These are phyloP conservation scores for Fusarium brachygibbosum DNA, from an alignment of 2,329 filamentous ascomycete species.

Conservation along the genomic window DNA sequence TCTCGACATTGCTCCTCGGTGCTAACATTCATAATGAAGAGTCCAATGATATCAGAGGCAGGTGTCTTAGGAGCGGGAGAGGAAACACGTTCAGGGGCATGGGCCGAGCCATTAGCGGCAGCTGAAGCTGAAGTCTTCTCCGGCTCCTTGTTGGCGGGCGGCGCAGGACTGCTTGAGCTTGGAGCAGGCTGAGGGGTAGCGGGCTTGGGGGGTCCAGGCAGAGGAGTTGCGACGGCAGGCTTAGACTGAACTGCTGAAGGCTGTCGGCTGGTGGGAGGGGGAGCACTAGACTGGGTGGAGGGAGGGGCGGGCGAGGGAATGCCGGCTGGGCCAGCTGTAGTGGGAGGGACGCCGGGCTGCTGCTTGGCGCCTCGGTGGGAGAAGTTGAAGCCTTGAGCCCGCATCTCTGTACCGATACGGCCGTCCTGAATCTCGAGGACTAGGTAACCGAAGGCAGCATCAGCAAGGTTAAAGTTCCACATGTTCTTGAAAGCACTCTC, in stretches of 20 bases:
- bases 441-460: slow-evolving; percentile 96
- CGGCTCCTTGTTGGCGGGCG: slow-evolving; percentile 63
- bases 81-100: slow-evolving; percentile 65
- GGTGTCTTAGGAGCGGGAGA: slow-evolving; percentile 72
- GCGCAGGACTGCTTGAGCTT: slow-evolving; percentile 56
- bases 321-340: slow-evolving; percentile 47
- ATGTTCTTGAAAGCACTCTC: slow-evolving; percentile 99
- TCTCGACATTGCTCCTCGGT: slow-evolving; percentile 86
- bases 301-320: slow-evolving; percentile 55
- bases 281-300: slow-evolving; percentile 55
- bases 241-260: slow-evolving; percentile 62
- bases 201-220: slow-evolving; percentile 56
- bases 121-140: slow-evolving; percentile 66
- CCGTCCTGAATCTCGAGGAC: slow-evolving; percentile 96
- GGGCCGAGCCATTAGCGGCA: slow-evolving; percentile 67
- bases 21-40: slow-evolving; percentile 91
- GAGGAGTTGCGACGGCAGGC: slow-evolving; percentile 56
- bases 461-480: slow-evolving; percentile 99
- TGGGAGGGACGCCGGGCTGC: slow-evolving; percentile 58
- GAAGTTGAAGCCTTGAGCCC: slow-evolving; percentile 99
- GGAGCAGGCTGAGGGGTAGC: slow-evolving; percentile 65
- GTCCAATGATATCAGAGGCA: slow-evolving; percentile 78
- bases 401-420: slow-evolving; percentile 97
- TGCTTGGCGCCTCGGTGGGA: slow-evolving; percentile 93
- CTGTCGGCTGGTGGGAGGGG: too few relatives aligned